A percentile compares a stretch with the other conserved stretches of the same genome.
Evolutionary conservation across 306 rosid genomes (phyloP).

Genomic region (Sophora flavescens): DNA sequence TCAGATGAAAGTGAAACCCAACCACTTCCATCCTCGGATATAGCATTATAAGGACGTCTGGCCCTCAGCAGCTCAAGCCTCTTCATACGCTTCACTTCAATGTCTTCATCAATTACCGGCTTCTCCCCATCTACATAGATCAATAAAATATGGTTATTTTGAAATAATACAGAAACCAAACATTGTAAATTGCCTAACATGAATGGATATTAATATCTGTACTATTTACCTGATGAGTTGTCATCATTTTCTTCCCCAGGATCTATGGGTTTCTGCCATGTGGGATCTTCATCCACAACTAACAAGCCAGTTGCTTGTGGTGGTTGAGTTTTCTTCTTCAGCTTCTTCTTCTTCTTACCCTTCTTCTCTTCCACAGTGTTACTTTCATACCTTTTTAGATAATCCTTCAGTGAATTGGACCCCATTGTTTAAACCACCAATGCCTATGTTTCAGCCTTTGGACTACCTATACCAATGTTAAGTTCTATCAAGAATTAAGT

Average conservation of each 20-base stretch:
- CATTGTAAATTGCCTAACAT: constrained; percentile 1
- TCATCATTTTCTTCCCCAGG: constrained; percentile 64
- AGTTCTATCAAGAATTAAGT: not conserved
- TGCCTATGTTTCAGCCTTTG: constrained; percentile 41
- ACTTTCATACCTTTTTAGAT: constrained; percentile 73
- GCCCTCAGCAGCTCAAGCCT: constrained; percentile 83
- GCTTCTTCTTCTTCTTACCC: constrained; percentile 54
- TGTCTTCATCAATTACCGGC: constrained; percentile 79
- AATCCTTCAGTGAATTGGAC: constrained; percentile 72
- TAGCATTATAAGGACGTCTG: constrained; percentile 66
- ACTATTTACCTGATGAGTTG: constrained; percentile 58
- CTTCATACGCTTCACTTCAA: constrained; percentile 90
- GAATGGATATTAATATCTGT: not conserved
- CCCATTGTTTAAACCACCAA: constrained; percentile 52
- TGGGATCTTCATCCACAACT: constrained; percentile 88
- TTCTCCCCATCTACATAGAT: constrained; percentile 66
- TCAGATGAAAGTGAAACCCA: constrained; percentile 80
- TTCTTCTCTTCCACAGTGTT: constrained; percentile 62
- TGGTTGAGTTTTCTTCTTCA: constrained; percentile 51
- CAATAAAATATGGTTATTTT: constrained; percentile 6
- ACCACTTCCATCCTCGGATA: constrained; percentile 96
- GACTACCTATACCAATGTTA: constrained; percentile 31
- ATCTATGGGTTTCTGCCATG: constrained; percentile 83
- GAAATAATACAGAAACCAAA: constrained; percentile 20
- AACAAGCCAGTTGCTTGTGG: constrained; percentile 64